phyloP scores from a whole-genome alignment of 179 eudicot species.

The Beta lomatogona region DNA sequence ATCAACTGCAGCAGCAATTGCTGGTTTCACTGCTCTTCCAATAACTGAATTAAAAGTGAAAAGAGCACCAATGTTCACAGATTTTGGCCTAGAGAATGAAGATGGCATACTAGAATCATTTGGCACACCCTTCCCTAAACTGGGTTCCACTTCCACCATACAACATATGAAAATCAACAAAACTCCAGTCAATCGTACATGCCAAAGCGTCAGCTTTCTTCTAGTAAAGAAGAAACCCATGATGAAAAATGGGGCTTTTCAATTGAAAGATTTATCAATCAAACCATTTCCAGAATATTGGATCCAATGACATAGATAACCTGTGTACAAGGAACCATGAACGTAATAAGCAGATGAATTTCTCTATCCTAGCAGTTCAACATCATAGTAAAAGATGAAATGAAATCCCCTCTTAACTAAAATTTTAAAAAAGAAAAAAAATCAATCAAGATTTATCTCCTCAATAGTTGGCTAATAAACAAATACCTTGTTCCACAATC shows the following conservation, averaged over 20 bases:
- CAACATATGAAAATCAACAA: conserved; percentile 10
- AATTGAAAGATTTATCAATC: conserved; percentile 12
- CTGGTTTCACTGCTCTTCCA: conserved; percentile 68
- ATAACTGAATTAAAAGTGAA: conserved; percentile 70
- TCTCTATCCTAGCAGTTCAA: neutral
- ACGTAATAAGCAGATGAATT: neutral
- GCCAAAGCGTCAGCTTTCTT: conserved; percentile 5
- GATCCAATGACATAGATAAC: too few species aligned
- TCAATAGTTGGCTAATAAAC: neutral
- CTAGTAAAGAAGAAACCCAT: conserved; percentile 10
- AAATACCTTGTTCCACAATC: neutral
- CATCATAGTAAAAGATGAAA: neutral
- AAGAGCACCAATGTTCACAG: conserved; percentile 72
- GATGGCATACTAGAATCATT: conserved; percentile 13
- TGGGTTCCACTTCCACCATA: conserved; percentile 15
- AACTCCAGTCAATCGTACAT: conserved; percentile 1
- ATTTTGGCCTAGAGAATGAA: conserved; percentile 40
- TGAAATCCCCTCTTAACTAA: neutral
- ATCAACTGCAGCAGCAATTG: conserved; percentile 67
- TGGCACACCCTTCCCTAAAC: conserved; percentile 8
- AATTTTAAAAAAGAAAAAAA: neutral
- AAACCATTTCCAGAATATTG: neutral
- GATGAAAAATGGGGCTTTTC: neutral
- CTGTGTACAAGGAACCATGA: neutral
- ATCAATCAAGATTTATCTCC: neutral